Evolutionary conservation across 2,329 filamentous ascomycete species (phyloP).

Genomic region (Aquanectria penicillioides): DNA sequence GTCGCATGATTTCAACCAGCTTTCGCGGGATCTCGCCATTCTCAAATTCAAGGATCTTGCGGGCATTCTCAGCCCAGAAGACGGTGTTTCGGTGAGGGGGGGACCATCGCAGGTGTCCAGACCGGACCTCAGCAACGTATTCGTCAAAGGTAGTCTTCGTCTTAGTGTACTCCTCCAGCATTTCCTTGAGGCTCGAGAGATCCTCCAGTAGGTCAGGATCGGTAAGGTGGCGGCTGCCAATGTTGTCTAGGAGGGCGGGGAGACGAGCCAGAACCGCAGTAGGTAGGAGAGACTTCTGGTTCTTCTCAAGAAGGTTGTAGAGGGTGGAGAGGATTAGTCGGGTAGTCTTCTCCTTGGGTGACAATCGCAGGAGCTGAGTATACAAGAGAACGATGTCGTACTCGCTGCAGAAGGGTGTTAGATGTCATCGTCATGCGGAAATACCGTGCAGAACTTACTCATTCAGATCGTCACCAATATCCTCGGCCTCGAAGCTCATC

Average conservation of each 20-base stretch:
- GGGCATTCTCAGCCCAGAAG: constrained; percentile 93
- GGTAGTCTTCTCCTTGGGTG: constrained; percentile 98
- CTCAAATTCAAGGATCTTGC: constrained; percentile 84
- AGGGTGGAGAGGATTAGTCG: constrained; percentile 90
- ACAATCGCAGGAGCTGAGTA: constrained; percentile 89
- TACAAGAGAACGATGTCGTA: constrained; percentile 93
- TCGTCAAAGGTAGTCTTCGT: constrained; percentile 86
- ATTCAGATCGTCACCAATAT: constrained; percentile 79
- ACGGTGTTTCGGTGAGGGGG: constrained; percentile 86
- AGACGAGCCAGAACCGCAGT: constrained; percentile 88
- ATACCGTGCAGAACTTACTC: constrained; percentile 67
- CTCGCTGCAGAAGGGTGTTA: constrained; percentile 67
- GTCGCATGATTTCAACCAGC: constrained; percentile 83
- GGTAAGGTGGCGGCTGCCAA: constrained; percentile 69
- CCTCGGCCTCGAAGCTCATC: constrained; percentile 89
- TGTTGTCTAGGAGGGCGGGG: constrained; percentile 72
- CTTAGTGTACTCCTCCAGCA: constrained; percentile 74
- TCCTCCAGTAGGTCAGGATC: constrained; percentile 74
- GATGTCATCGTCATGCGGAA: background rate
- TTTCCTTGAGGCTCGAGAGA: constrained; percentile 67
- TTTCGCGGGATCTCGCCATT: constrained; percentile 82
- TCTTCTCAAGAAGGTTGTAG: constrained; percentile 80
- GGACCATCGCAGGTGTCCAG: constrained; percentile 91
- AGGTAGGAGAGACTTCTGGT: constrained; percentile 80
- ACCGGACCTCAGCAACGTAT: constrained; percentile 86